A percentile compares a stretch with the other conserved stretches of the same genome.
These are phyloP conservation scores for Akanthomyces dipterigenus DNA, from an alignment of 2,329 filamentous ascomycete species.

Conservation along the genomic window DNA sequence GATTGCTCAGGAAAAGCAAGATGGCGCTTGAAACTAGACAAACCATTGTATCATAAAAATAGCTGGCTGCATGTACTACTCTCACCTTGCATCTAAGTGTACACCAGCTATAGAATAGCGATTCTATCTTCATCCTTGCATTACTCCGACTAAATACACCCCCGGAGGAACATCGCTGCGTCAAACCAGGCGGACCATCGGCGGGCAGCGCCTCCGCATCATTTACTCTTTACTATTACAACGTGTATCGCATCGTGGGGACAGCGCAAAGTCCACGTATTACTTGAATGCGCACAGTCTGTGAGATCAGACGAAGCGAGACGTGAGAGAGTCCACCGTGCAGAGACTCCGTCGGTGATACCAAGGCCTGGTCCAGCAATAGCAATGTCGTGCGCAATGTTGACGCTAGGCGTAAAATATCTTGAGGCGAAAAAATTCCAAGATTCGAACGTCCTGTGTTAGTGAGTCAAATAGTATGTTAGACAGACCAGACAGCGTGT, in stretches of 20 bases:
- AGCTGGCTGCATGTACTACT: constrained; percentile 8
- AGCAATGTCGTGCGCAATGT: constrained; percentile 13
- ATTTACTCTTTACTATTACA: not conserved
- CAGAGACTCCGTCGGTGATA: constrained; percentile 11
- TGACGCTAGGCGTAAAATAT: constrained; percentile 12
- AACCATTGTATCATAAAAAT: not conserved
- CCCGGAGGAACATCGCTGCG: not conserved
- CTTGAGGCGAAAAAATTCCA: too few relatives aligned
- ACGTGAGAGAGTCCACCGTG: not conserved
- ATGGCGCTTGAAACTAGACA: not conserved
- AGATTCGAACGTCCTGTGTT: too few relatives aligned
- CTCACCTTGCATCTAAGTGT: not conserved
- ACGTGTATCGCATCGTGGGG: not conserved
- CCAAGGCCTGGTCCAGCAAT: not conserved
- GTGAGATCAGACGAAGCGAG: not conserved
- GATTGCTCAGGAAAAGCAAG: not conserved
- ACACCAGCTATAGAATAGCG: not conserved
- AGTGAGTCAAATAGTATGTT: not conserved
- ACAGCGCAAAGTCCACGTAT: not conserved
- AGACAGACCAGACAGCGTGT: constrained; percentile 13
- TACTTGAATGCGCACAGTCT: not conserved
- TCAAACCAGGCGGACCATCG: not conserved
- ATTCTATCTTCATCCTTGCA: too few relatives aligned
- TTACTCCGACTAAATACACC: not conserved
- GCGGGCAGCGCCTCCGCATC: not conserved